These are phyloP conservation scores for Globisporangium abappressorium DNA, from an alignment of 352 stramenopile genomes.

Conservation along the genomic window DNA sequence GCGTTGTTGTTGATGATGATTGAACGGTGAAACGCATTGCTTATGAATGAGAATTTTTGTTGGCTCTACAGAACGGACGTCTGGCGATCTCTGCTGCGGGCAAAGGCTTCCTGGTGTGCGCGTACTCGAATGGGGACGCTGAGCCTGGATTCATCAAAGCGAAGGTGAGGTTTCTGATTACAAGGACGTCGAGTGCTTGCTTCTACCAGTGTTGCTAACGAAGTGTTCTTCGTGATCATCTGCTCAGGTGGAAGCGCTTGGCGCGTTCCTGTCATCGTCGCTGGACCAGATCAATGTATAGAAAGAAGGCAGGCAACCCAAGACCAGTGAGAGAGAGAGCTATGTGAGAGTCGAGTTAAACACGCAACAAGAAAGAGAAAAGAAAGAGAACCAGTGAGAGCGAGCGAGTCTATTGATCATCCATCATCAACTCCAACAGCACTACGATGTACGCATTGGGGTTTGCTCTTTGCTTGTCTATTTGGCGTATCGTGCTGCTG, in stretches of 20 bases:
- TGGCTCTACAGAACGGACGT: constrained; percentile 33
- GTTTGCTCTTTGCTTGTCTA: constrained; percentile 11
- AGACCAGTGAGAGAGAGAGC: background rate
- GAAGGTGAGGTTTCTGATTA: constrained; percentile 37
- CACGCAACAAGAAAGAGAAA: background rate
- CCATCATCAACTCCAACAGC: background rate
- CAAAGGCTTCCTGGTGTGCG: constrained; percentile 75
- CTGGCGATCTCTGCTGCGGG: constrained; percentile 64
- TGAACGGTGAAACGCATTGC: background rate
- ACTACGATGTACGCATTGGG: background rate
- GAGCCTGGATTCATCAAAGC: constrained; percentile 68
- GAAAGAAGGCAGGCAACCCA: constrained; percentile 2
- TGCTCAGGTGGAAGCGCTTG: constrained; percentile 55
- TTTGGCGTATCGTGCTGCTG: background rate
- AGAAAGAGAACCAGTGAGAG: background rate
- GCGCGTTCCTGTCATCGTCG: constrained; percentile 53
- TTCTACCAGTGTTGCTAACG: background rate
- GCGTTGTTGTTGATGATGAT: no score
- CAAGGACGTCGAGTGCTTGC: background rate
- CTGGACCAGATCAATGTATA: constrained; percentile 75
- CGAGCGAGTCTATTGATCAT: background rate
- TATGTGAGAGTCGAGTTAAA: constrained; percentile 1
- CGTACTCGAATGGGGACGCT: constrained; percentile 57
- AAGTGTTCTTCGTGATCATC: background rate
- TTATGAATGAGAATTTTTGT: background rate